Base-by-base conservation (phyloP, 306 rosid species). In the Pachyrhizus erosus region DNA sequence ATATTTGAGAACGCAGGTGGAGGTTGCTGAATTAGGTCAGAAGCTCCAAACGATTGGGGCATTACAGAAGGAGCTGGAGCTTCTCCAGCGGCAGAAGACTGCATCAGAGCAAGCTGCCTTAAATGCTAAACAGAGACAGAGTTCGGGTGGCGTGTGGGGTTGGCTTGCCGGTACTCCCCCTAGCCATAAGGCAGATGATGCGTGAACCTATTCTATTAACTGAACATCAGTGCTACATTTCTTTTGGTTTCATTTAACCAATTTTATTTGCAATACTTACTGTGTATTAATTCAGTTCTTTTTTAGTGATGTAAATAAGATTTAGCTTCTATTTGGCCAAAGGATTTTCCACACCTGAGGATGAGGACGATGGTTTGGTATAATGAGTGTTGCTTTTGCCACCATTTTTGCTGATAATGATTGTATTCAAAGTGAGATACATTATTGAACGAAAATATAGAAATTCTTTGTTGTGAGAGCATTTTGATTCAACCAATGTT, bases 101-200 rank as follows among this genome's bases (percentile, higher is more conserved):
- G 96, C 94, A 40, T 93, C 98, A 2, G 97, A 95, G 86, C 92
- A 92, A 84, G 98, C 94, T 72, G 94, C 91, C 58, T 31, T 91
- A 40, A 90, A 82, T 64, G 91, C 88, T 70, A 93, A 84, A 87
- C 91, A 88, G 73, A 91, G 86, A 76, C 94, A 91, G 88, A 37
- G 91, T 64, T 95, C 98, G 39, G 91, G 98, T 5, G 92, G 97
- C 2, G 86, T 95, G 70, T 95, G 98, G 98, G 98, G 98, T 74
- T 95, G 98, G 98, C 93, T 95, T 23, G 97, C 98, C 0, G 98
- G 97, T 48, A 5, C 87, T 33, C 97, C 97, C 51, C 72, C 92
- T 4, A 11, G 3, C 17, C 85, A 73, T 31, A 75, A 73, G 10
- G 49, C 27, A 2, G 92, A 88, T 37, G 89, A 93, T 42, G 94